phyloP scores from a whole-genome alignment of 129 eudicot species.

The Kitagawia praeruptora region DNA sequence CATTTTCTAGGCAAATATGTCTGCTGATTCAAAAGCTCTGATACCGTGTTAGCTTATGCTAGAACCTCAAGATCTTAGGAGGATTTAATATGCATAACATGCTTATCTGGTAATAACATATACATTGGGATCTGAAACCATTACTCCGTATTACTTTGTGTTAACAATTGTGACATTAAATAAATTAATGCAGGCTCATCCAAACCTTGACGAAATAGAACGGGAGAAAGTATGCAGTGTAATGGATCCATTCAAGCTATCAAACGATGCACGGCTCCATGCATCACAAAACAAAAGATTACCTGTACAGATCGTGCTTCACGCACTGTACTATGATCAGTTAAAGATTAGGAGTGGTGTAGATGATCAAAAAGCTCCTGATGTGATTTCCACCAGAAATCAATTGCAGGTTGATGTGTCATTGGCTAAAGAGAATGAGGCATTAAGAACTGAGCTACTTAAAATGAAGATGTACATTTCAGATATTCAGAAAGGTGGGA shows the following conservation, averaged over 20 bases:
- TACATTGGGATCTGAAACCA: background rate
- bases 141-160: background rate
- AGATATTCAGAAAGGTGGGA: constrained; percentile 44
- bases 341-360: constrained; percentile 65
- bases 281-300: constrained; percentile 95
- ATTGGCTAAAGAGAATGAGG: constrained; percentile 78
- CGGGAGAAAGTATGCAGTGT: constrained; percentile 91
- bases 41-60: background rate
- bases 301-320: constrained; percentile 86
- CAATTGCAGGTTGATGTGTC: constrained; percentile 73
- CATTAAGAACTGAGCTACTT: constrained; percentile 52
- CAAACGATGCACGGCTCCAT: constrained; percentile 87
- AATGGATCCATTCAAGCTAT: constrained; percentile 81
- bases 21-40: background rate
- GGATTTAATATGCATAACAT: background rate
- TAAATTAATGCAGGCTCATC: constrained; percentile 58
- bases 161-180: background rate
- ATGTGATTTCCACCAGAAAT: constrained; percentile 42
- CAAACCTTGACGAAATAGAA: constrained; percentile 82
- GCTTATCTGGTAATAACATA: background rate
- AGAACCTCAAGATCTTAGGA: background rate
- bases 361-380: constrained; percentile 23
- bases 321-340: constrained; percentile 86
- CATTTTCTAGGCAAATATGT: background rate
- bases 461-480: constrained; percentile 85